Base-by-base conservation (phyloP, 2,329 filamentous ascomycete genomes). In the Cladosporium sp. region DNA sequence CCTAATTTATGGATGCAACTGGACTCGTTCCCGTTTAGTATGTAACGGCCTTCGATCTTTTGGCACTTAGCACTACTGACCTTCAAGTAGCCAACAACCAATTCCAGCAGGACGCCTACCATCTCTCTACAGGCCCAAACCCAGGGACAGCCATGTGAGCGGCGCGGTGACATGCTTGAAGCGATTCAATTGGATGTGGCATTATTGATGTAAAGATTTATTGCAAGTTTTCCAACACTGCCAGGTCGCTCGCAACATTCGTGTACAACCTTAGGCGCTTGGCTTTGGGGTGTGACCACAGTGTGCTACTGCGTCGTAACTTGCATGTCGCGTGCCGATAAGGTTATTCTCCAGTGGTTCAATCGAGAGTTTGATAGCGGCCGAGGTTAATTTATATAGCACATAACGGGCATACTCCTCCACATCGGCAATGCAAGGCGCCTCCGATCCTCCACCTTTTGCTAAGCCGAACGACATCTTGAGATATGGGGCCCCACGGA, bases 1-100 rank as follows among this genome's bases (percentile, higher is more conserved):
- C 62, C 65, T 14, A 67, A 71, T 55, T 39, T 71, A 14, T 71
- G 67, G 65, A 51, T 67, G 37, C 65, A 68, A 28, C 40, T 70
- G 45, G 68, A 71, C 49, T 61, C 66, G 0, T 69, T 70, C 25
- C 68, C 68, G 1, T 71, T 69, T 51, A 56, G 54, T 62, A 63
- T 12, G 63, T 65, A 6, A 25, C 12, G 2, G 40, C 11, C 11
- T 15, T n/a, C 14, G 20, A 3, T 17, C 8, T 0, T n/a, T 28
- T 38, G 5, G 17, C 6, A 20, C 3, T 5, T 17, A 22, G 1
- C 25, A 30, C 15, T 50, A 30, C 52, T 55, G 30, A 55, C 51
- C 8, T 8, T 5, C 12, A 9, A 19, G 19, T 38, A 56, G 54
- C 42, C 3, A 49, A 49, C 54, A 49, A 39, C 7, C 36, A 38